Base-by-base conservation (phyloP, 495 filamentous ascomycete genomes). In the Hypoxylon crocopeplum region DNA sequence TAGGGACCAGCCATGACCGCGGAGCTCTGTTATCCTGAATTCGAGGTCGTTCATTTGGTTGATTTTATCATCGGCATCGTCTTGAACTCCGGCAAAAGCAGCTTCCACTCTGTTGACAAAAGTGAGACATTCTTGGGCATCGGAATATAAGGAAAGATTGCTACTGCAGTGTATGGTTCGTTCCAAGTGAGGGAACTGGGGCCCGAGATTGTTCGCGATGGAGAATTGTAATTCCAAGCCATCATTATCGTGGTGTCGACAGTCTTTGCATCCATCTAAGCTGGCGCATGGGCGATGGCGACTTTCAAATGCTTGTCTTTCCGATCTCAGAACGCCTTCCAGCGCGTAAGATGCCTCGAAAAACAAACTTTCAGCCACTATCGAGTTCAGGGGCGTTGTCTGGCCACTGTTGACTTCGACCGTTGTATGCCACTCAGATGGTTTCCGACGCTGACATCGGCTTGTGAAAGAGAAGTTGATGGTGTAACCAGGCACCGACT, bases 161-260 rank as follows among this genome's bases (percentile, higher is more conserved):
- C 75, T 69, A n/a, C 45, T 73, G 68, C 70, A 73, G 34, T 52
- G 66, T 36, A 77, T 68, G n/a, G 56, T 67, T 24, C 72, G 66
- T 19, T 69, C 62, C 17, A 77, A 34, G 19, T 71, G 64, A 30
- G 55, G 59, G 45, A 74, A 74, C 7, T 58, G 25, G 3, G 76
- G 74, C 0, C 77, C 77, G 7, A 79, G 61, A 39, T 76, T 75
- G 51, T 80, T 80, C n/a, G 52, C 24, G 5, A 79, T 52, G 12
- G 69, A 68, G 34, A 80, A 40, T 21, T 66, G 59, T 20, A 80
- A 62, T 40, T 75, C 61, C 6, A 80, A 55, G 0, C 71, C 70
- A 22, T 75, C 69, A 19, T 59, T 67, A 20, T 73, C 68, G 7
- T 68, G 69, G 16, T 72, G 65, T 17, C 63, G 67, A 55, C 69